Conservation (phyloP, 1,284 basidiomycete genomes). For the Agroathelia rolfsii region DNA sequence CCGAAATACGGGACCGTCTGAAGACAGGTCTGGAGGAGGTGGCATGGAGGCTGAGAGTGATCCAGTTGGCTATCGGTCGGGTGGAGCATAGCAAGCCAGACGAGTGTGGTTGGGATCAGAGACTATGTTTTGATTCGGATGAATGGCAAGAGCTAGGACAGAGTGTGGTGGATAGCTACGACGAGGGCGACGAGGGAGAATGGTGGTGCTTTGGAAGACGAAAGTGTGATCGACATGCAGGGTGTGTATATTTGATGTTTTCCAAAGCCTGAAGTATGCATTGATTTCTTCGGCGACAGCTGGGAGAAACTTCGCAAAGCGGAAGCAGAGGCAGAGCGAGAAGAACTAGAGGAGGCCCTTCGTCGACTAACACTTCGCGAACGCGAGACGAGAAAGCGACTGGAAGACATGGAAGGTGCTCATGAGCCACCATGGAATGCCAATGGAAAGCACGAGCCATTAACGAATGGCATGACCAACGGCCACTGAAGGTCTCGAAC, state of each 20-base stretch:
- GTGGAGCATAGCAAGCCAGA: slow-evolving; percentile 45
- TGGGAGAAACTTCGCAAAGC: slow-evolving; percentile 71
- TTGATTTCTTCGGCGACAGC: slow-evolving; percentile 24
- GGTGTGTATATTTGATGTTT: slow-evolving; percentile 31
- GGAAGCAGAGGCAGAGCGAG: slow-evolving; percentile 64
- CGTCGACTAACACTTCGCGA: slow-evolving; percentile 56
- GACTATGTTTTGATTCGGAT: slow-evolving; percentile 70
- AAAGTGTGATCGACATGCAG: slow-evolving; percentile 68
- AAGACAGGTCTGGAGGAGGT: slow-evolving; percentile 59
- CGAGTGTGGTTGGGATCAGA: slow-evolving; percentile 77
- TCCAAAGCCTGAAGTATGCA: slow-evolving; percentile 5
- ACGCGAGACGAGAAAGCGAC: slow-evolving; percentile 61
- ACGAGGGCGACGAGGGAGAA: slow-evolving; percentile 35
- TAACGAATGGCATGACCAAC: too few relatives aligned
- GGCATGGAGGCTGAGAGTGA: slow-evolving; percentile 53
- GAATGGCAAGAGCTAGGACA: slow-evolving; percentile 60
- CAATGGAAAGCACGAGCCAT: too few relatives aligned
- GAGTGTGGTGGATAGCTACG: slow-evolving; percentile 59
- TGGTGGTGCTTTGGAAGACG: slow-evolving; percentile 72
- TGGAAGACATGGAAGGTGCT: too few relatives aligned
- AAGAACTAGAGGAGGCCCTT: slow-evolving; percentile 54
- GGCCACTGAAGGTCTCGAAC: too few relatives aligned
- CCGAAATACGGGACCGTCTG: slow-evolving; percentile 48
- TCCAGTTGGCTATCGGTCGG: slow-evolving; percentile 53
- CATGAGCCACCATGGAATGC: too few relatives aligned